A percentile compares a stretch with the other conserved stretches of the same genome.
These are phyloP conservation scores for Haemoproteus tartakovskyi DNA, from an alignment of 169 alveolate species.

Conservation along the genomic window DNA sequence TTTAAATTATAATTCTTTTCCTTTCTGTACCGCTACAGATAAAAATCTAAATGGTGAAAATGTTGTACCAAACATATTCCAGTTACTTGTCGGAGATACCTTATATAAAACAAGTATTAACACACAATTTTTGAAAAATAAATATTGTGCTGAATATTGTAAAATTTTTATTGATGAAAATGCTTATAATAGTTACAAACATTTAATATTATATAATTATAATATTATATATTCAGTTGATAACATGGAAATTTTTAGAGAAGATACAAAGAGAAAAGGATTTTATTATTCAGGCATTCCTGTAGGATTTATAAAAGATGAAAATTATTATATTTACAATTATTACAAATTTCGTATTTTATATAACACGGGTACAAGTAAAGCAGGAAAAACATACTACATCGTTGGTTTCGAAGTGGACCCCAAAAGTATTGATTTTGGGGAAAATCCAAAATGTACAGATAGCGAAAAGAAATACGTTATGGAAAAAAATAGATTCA, in stretches of 20 bases:
- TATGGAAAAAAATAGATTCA: constrained; percentile 13
- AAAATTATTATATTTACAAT: constrained; percentile 53
- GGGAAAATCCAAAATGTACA: constrained; percentile 4
- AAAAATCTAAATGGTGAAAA: neutral
- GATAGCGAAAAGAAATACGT: constrained; percentile 1
- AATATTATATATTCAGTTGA: constrained; percentile 35
- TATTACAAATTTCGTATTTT: constrained; percentile 64
- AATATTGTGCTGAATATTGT: constrained; percentile 31
- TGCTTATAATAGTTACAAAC: constrained; percentile 19
- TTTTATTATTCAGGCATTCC: constrained; percentile 51
- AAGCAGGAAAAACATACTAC: constrained; percentile 55
- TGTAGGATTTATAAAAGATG: constrained; percentile 39
- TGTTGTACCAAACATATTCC: constrained; percentile 35
- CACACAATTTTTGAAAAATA: constrained; percentile 19
- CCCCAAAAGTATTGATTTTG: constrained; percentile 39
- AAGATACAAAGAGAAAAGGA: constrained; percentile 29
- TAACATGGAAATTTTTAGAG: constrained; percentile 28
- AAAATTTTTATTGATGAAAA: constrained; percentile 20
- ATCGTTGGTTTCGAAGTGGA: constrained; percentile 80
- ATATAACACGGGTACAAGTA: constrained; percentile 13
- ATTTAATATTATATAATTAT: constrained; percentile 31
- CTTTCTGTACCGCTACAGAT: constrained; percentile 25
- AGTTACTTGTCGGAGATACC: constrained; percentile 32
- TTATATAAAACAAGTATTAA: constrained; percentile 17
- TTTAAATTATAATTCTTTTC: constrained; percentile 47